Evolutionary conservation across 1,284 basidiomycete genomes (phyloP), one percentile per base, ranked within the genome.

Genomic region (Xanthoconium separans): DNA sequence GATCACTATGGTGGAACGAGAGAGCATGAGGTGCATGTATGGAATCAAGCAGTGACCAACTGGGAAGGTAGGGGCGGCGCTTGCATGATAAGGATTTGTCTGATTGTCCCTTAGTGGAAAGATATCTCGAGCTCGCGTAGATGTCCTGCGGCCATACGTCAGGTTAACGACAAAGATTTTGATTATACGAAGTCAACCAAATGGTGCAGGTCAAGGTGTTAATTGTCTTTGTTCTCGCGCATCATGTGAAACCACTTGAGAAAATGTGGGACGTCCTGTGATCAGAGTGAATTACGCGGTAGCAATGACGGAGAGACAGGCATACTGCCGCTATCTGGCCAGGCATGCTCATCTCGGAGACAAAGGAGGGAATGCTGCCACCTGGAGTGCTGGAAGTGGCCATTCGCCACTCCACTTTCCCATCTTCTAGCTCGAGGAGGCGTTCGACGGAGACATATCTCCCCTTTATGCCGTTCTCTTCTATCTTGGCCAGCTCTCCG

Each of bases 1-100:
- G 92, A 98, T 33, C 95, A 98, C 67, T 96, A 84, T 67, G 93
- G 90, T 6, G 95, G 93, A 2, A 98, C 95, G 11, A 83, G 95
- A 62, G 80, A 92, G 69, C 91, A 96, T 68, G 94, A 97, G 72
- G 84, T 95, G 44, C 84, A 81, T 53, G 64, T 91, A 46, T 94
- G 91, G 87, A 91, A 93, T 63, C 82, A 87, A 63, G 91, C 94
- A 6, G 93, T 97, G 29, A 97, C 95, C 4, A 89, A 84, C 69
- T 97, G 94, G 94, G 94, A 97, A 83, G 84, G 93, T 93, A 64
- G 67, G 83, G 63, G 18, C 31, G 29, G 53, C 36, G 29, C 22
- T 31, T 13, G 20, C 34, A 34, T 47, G 27, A 53, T 33, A 44
- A 2, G n/a, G 0, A 42, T 48, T 27, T 50, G 6, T 45, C 59